Evolutionary conservation across 257 asterid genomes (phyloP), one percentile per base, ranked within the genome.

Genomic region (Rehmannia glutinosa): DNA sequence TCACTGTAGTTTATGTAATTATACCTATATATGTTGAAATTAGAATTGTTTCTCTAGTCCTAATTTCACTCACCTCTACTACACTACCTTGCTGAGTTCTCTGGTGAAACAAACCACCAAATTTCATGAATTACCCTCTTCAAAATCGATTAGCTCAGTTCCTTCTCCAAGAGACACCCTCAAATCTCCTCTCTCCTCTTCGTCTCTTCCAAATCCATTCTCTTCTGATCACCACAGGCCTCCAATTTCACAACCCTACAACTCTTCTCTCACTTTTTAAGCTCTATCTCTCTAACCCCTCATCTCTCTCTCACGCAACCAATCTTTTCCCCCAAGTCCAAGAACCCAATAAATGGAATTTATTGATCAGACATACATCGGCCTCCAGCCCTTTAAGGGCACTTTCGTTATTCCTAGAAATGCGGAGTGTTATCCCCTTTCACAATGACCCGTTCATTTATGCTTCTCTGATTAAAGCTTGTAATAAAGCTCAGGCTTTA

Each of bases 401-500:
- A 6, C 71, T 82, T 27, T 73, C 77, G 47, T 52, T 83, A 13
- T 83, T 76, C 73, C 74, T 11, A 47, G 75, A 83, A 71, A 68
- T 72, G 73, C 74, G 51, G 56, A 4, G 19, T 8, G 60, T 7
- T 16, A 17, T 47, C 73, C 27, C 7, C 12, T 65, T 52, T 32
- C 56, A 19, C 36, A 10, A 33, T n/a, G 84, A 73, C 71, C 81
- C 89, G 60, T 83, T 78, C 65, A 54, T 83, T 50, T 81, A 70
- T 60, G 86, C 83, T 68, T 83, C 89, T 20, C 25, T 83, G 57
- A 69, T 83, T 38, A 83, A 83, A 65, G 84, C 89, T 49, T 83
- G 89, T 38, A 57, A 58, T 11, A 83, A 69, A 57, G 68, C 71
- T 16, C 69, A 16, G 59, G 82, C 86, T 30, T 59, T 73, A 43